phyloP scores from a whole-genome alignment of 495 filamentous ascomycete species.

The Penicillium riverlandense region DNA sequence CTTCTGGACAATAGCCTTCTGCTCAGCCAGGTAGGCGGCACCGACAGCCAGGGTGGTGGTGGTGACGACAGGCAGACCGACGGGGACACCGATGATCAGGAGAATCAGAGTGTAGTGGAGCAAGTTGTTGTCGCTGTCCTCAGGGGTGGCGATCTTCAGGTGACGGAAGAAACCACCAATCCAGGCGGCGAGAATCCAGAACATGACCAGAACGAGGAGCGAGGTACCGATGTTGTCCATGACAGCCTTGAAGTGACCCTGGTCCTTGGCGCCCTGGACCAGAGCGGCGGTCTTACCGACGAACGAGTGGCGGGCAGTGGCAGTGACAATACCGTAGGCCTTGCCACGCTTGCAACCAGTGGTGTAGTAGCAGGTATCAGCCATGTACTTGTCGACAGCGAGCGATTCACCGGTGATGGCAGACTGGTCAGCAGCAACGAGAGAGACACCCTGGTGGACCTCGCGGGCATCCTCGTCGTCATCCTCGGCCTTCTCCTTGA shows the following conservation, averaged over 20 bases:
- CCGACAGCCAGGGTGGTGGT: constrained; percentile 71
- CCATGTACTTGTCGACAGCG: constrained; percentile 73
- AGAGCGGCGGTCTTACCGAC: constrained; percentile 65
- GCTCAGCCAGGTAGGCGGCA: constrained; percentile 65
- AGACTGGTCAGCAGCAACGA: constrained; percentile 65
- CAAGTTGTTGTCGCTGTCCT: constrained; percentile 43
- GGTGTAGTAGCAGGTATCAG: constrained; percentile 65
- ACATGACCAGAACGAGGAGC: constrained; percentile 64
- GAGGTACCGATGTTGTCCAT: constrained; percentile 76
- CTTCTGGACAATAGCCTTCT: constrained; percentile 73
- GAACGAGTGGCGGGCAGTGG: constrained; percentile 61
- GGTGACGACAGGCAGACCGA: constrained; percentile 69
- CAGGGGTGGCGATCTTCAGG: constrained; percentile 58
- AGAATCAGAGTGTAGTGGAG: constrained; percentile 63
- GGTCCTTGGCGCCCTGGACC: constrained; percentile 63
- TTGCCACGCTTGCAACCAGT: constrained; percentile 75
- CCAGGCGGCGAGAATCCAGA: constrained; percentile 65
- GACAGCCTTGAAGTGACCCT: constrained; percentile 75
- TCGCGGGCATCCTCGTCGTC: constrained; percentile 48
- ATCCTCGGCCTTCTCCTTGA: constrained; percentile 56
- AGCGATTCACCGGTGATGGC: constrained; percentile 75
- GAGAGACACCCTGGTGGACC: constrained; percentile 53
- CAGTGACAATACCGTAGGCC: constrained; percentile 58
- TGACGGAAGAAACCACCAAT: constrained; percentile 72
- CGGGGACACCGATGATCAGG: constrained; percentile 66